Base-by-base conservation (phyloP, 2,329 filamentous ascomycete species). In the Calonectria pauciramosa region DNA sequence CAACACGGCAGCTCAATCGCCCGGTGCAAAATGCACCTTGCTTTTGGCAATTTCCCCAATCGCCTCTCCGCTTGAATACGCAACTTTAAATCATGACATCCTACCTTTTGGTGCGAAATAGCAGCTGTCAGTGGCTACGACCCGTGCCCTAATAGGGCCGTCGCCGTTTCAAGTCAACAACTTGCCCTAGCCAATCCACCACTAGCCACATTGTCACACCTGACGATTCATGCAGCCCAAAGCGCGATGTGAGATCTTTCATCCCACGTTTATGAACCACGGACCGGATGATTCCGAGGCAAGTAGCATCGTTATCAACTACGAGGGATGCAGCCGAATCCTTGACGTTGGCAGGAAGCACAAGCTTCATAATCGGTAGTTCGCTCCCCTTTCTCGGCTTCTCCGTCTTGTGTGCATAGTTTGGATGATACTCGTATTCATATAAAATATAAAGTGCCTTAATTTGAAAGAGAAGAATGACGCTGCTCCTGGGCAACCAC, bases 141-240 rank as follows among this genome's bases (percentile, higher is more conserved):
- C 38, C 38, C n/a, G 20, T 47, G 44, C 44, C 44, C 44, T 41
- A 23, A 47, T 28, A 65, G 38, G 26, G 23, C 60, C 41, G 60
- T 47, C 13, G 38, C 41, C 13, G 67, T 69, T 69, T 69, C 67
- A 69, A 69, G 67, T 60, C 36, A 41, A 49, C n/a, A 7, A 41
- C 44, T 18, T 16, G 23, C 11, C 28, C 41, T 34, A 49, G 4
- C 36, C 56, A 38, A 60, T 38, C 30, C 41, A 16, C n/a, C 23
- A 20, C 38, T 70, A 47, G 41, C 28, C 44, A 47, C n/a, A 47
- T 47, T 13, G 30, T 30, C 52, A 52, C 44, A 41, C 30, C 20
- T 30, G 20, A 52, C 30, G 18, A 63, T 70, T 70, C 68, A 70
- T 70, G 68, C 68, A 41, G 13, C 32, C 68, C 23, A 70, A 64